These are phyloP conservation scores for Phoma sp. DNA, from an alignment of 2,329 filamentous ascomycete species.

Conservation along the genomic window DNA sequence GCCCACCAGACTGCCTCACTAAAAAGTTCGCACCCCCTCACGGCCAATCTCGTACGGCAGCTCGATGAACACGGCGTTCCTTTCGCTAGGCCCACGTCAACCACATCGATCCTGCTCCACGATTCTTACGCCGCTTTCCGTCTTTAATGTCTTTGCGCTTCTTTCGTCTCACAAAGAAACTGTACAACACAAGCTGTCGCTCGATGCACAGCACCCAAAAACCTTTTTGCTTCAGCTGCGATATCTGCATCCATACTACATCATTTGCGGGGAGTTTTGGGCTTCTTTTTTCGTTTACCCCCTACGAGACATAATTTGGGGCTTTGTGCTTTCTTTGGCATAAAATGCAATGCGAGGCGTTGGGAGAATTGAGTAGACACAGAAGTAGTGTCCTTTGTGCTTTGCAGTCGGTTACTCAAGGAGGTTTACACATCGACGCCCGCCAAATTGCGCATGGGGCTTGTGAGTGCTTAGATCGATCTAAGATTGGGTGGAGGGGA, in stretches of 20 bases:
- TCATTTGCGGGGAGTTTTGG: conserved; percentile 29
- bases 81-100: conserved; percentile 49
- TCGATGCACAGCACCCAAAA: conserved; percentile 21
- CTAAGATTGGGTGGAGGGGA: neutral
- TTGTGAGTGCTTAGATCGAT: conserved; percentile 13
- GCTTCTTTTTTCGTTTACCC: conserved; percentile 19
- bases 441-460: conserved; percentile 28
- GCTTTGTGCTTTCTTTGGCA: conserved; percentile 10
- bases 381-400: conserved; percentile 11
- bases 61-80: conserved; percentile 36
- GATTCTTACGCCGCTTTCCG: neutral
- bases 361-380: conserved; percentile 5
- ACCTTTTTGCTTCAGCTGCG: conserved; percentile 4
- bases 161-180: conserved; percentile 10
- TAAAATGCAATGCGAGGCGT: conserved; percentile 19
- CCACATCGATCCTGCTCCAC: conserved; percentile 5
- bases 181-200: conserved; percentile 20
- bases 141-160: conserved; percentile 17
- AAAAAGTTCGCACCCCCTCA: conserved; percentile 26
- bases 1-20: conserved; percentile 28
- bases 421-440: conserved; percentile 8
- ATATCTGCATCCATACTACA: conserved; percentile 22
- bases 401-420: conserved; percentile 9
- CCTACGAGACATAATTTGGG: conserved; percentile 12
- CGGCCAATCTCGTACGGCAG: conserved; percentile 27